These are phyloP conservation scores for Tylopilus sp. DNA, from an alignment of 768 basidiomycete species.

Conservation along the genomic window DNA sequence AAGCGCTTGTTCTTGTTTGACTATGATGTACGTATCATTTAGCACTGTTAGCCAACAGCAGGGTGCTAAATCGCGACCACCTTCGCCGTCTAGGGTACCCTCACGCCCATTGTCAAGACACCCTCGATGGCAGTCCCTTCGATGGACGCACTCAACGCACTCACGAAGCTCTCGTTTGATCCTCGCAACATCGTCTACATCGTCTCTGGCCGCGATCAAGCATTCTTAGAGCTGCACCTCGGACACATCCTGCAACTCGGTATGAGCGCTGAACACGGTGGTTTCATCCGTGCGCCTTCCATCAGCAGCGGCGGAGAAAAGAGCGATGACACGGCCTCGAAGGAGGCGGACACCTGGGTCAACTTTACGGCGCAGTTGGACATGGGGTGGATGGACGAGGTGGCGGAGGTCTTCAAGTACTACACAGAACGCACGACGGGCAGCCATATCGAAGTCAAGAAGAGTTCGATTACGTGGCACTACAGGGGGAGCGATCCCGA, in stretches of 20 bases:
- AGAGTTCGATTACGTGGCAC: conserved; percentile 98
- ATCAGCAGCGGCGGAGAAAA: conserved; percentile 19
- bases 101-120: conserved; percentile 94
- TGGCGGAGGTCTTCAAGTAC: conserved; percentile 92
- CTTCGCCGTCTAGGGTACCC: conserved; percentile 64
- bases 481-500: conserved; percentile 91
- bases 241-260: conserved; percentile 82
- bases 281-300: conserved; percentile 79
- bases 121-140: conserved; percentile 87
- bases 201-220: conserved; percentile 93
- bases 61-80: no score
- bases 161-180: conserved; percentile 69
- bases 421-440: conserved; percentile 97
- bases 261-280: conserved; percentile 95
- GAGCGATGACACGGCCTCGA: neutral
- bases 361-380: conserved; percentile 91
- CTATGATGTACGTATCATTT: conserved; percentile 70
- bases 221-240: conserved; percentile 87
- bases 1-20: conserved; percentile 93
- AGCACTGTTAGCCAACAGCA: no score
- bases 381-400: conserved; percentile 98
- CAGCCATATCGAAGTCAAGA: conserved; percentile 95
- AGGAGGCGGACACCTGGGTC: conserved; percentile 51
- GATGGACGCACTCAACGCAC: conserved; percentile 64
- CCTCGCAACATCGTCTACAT: conserved; percentile 93